phyloP scores from a whole-genome alignment of 2,329 filamentous ascomycete species.

The Xylogone sp. region DNA sequence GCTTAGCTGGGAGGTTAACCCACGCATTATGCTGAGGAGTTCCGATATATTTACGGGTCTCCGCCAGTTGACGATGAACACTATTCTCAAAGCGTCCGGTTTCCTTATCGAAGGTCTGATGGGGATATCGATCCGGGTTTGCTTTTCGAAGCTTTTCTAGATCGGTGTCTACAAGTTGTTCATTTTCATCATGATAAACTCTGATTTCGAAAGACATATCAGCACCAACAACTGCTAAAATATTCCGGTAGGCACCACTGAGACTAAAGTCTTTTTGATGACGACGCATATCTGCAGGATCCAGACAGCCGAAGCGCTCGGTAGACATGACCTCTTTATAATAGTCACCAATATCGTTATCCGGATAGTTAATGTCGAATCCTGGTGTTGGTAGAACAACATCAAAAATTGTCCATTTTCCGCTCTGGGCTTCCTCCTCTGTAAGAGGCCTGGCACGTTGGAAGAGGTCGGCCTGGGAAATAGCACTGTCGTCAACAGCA shows the following conservation, averaged over 20 bases:
- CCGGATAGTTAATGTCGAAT: constrained; percentile 82
- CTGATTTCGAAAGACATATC: constrained; percentile 65
- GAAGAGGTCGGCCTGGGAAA: constrained; percentile 52
- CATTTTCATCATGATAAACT: constrained; percentile 63
- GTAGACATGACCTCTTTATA: constrained; percentile 85
- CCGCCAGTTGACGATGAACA: background rate
- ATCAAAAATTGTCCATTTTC: constrained; percentile 78
- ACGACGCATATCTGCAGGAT: constrained; percentile 84
- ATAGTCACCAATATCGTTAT: constrained; percentile 77
- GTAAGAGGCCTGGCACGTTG: constrained; percentile 70
- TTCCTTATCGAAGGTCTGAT: background rate
- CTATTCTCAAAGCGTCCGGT: constrained; percentile 1
- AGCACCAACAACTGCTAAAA: constrained; percentile 64
- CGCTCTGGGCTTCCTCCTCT: constrained; percentile 72
- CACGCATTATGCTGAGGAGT: constrained; percentile 18
- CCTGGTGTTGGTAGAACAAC: constrained; percentile 90
- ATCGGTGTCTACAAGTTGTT: constrained; percentile 89
- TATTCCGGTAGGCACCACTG: constrained; percentile 82
- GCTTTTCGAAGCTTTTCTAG: constrained; percentile 47
- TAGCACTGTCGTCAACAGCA: constrained; percentile 50
- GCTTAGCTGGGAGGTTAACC: constrained; percentile 16
- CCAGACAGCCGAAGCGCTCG: constrained; percentile 70
- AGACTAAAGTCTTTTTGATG: constrained; percentile 84
- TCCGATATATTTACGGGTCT: background rate
- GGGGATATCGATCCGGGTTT: background rate